Conservation (phyloP, 1,139 yeast species). For the Blastobotrys illinoisensis region DNA sequence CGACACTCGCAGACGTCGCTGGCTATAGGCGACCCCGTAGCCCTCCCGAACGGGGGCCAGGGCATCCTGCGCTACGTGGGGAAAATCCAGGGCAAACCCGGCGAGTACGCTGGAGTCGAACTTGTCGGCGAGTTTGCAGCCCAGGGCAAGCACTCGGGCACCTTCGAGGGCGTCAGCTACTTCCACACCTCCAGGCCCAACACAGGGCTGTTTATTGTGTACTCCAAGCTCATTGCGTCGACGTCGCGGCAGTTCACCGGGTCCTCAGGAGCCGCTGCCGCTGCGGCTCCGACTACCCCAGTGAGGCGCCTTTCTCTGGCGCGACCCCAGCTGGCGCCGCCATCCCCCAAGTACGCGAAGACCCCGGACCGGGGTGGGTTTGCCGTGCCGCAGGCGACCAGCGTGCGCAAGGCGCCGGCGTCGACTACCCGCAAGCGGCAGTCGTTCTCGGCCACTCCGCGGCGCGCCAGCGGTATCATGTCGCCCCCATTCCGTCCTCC, state of each 20-base stretch:
- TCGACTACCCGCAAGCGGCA: not conserved
- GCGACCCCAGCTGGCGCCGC: slow-evolving; percentile 6
- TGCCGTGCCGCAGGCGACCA: not conserved
- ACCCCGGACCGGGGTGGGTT: slow-evolving; percentile 5
- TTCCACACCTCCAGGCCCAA: slow-evolving; percentile 58
- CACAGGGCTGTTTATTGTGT: slow-evolving; percentile 71
- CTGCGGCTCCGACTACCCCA: slow-evolving; percentile 4
- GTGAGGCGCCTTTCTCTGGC: slow-evolving; percentile 8
- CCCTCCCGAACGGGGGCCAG: slow-evolving; percentile 37
- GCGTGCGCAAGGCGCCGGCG: slow-evolving; percentile 2
- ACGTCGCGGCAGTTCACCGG: slow-evolving; percentile 5
- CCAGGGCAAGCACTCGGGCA: slow-evolving; percentile 79
- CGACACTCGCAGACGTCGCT: slow-evolving; percentile 11
- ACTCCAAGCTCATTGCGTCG: slow-evolving; percentile 44
- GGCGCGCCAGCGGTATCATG: slow-evolving; percentile 1
- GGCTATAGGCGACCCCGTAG: slow-evolving; percentile 36
- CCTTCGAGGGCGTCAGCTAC: slow-evolving; percentile 51
- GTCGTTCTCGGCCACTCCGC: not conserved
- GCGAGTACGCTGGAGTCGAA: slow-evolving; percentile 87
- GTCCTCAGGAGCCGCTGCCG: slow-evolving; percentile 1
- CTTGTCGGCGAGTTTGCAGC: slow-evolving; percentile 55
- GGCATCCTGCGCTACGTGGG: slow-evolving; percentile 75
- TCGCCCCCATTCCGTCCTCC: not conserved
- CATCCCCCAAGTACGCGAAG: slow-evolving; percentile 7
- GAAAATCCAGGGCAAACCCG: slow-evolving; percentile 63